Evolutionary conservation across 352 stramenopile genomes (phyloP), one percentile per base, ranked within the genome.

Genomic region (Globisporangium echinulatum): DNA sequence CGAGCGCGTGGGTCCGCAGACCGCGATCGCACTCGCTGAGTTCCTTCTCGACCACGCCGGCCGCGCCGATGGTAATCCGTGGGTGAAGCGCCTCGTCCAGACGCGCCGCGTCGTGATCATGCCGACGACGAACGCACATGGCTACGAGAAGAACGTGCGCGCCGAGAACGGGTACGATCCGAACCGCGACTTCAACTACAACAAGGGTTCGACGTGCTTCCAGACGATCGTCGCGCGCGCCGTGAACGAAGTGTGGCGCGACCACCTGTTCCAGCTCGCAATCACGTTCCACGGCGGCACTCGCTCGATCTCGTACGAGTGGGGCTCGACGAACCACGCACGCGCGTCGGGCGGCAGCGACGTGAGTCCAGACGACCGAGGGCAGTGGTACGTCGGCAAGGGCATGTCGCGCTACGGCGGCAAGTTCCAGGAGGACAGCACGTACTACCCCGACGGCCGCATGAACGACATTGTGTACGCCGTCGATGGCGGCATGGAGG

Each of bases 161-260:
- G 75, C 69, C 7, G 96, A 99, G 68, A 70, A 70, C 38, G 44
- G 66, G 1, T 62, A 98, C 11, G 97, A 99, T 70, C 94, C 96
- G 40, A 99, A 99, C 73, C 87, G 96, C 33, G 97, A 99, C 68
- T 99, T 99, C 69, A 90, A 94, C 15, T 98, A 98, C 72, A 89
- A 94, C 73, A 75, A 92, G 13, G 63, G 55, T 11, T 53, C 67
- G 5, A 72, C 68, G 6, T 99, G 96, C 61, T 98, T 99, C 88
- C 67, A 91, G 65, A 97, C 94, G 5, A 97, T 98, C 66, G 88
- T 94, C 6, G 94, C 87, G 4, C 82, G 96, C 36, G 92, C 83
- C 1, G 78, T 98, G 25, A 98, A 99, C 65, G 94, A 98, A 71
- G 70, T 99, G 14, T 99, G 89, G 75, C 87, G 92, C 6, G 82